Evolutionary conservation across 2,329 filamentous ascomycete species (phyloP).

Genomic region (Grosmannia clavigera): DNA sequence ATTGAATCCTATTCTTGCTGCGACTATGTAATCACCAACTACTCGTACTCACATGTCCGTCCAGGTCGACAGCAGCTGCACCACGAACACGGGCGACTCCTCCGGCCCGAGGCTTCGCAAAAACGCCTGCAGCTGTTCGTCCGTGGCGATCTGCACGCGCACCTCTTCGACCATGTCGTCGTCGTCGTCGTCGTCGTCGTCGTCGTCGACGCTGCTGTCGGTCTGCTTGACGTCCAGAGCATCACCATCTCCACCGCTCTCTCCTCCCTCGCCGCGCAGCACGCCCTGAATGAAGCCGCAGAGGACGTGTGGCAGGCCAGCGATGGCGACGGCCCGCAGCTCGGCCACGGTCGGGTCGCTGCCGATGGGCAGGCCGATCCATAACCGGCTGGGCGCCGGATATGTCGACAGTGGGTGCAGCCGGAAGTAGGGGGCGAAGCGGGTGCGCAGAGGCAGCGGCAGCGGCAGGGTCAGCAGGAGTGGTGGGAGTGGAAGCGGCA

Average conservation of each 20-base stretch:
- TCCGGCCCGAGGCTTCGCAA: constrained; percentile 46
- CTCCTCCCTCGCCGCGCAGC: not conserved
- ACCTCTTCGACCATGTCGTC: constrained; percentile 48
- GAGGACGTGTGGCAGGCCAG: not conserved
- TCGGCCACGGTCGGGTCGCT: constrained; percentile 40
- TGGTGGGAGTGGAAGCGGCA: not conserved
- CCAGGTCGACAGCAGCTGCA: constrained; percentile 20
- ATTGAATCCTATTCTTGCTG: too few species aligned
- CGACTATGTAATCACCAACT: not conserved
- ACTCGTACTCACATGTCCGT: not conserved
- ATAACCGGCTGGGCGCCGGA: constrained; percentile 38
- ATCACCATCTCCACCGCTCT: not conserved
- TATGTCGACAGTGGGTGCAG: constrained; percentile 52
- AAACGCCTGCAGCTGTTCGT: constrained; percentile 62
- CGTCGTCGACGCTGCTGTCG: constrained; percentile 16
- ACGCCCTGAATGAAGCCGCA: not conserved
- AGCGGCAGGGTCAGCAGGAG: not conserved
- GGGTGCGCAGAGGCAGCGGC: not conserved
- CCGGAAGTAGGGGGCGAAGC: constrained; percentile 53
- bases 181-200: constrained; percentile 38
- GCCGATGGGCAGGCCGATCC: constrained; percentile 49
- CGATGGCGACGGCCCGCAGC: constrained; percentile 35
- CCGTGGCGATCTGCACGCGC: constrained; percentile 51
- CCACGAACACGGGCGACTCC: constrained; percentile 30
- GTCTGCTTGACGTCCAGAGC: not conserved